A percentile compares a stretch with the other conserved stretches of the same genome.
Conservation (phyloP, 2,329 filamentous ascomycete species). For the Knufia fluminis region DNA sequence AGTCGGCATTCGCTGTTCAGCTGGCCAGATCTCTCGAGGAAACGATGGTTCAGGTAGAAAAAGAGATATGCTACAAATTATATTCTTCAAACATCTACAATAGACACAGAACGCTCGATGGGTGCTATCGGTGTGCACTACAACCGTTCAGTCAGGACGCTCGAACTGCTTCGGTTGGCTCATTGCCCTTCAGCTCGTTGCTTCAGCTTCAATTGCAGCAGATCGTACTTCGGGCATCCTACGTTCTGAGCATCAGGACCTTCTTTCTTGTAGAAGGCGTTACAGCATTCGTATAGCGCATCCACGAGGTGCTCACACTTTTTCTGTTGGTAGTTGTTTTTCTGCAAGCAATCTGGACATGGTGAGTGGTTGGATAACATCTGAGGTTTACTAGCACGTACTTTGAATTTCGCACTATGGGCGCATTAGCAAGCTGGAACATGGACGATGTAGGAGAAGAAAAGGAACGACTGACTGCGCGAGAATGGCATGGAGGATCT, state of each 20-base stretch:
- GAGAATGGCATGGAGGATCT: conserved; percentile 74
- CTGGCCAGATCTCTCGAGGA: conserved; percentile 53
- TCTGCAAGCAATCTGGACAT: conserved; percentile 65
- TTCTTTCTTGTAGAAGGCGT: conserved; percentile 70
- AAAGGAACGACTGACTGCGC: conserved; percentile 53
- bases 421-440: not conserved
- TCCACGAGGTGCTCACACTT: conserved; percentile 72
- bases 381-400: too few relatives aligned
- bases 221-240: conserved; percentile 74
- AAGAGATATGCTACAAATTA: conserved; percentile 25
- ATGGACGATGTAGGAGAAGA: too few relatives aligned
- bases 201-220: conserved; percentile 77
- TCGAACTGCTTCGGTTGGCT: not conserved
- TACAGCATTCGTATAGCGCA: conserved; percentile 87
- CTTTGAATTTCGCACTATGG: conserved; percentile 80
- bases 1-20: conserved; percentile 60
- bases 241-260: conserved; percentile 67
- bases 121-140: too few relatives aligned
- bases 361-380: not conserved
- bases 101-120: too few relatives aligned
- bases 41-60: conserved; percentile 42
- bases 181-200: conserved; percentile 44
- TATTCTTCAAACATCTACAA: not conserved
- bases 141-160: too few relatives aligned
- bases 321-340: conserved; percentile 74